A percentile compares a stretch with the other conserved stretches of the same genome.
Evolutionary conservation across 2,329 filamentous ascomycete genomes (phyloP).

Genomic region (Fusarium verrucosum): DNA sequence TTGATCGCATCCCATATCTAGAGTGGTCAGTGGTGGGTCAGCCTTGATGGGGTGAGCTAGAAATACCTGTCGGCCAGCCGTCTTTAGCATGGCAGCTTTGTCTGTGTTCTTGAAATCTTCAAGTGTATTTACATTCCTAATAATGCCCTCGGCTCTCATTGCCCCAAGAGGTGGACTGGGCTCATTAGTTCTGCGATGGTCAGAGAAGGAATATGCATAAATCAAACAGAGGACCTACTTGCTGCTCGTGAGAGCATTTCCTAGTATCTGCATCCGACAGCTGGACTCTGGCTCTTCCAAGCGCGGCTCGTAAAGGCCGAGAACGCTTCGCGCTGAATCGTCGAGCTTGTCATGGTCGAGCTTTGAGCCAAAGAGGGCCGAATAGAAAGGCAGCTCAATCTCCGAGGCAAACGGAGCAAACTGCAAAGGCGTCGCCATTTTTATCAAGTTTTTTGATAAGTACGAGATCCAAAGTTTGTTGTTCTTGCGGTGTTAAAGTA

Average conservation of each 20-base stretch:
- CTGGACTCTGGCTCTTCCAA: constrained; percentile 77
- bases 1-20: constrained; percentile 98
- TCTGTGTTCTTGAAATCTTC: constrained; percentile 91
- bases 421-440: constrained; percentile 64
- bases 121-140: constrained; percentile 95
- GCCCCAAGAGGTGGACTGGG: constrained; percentile 72
- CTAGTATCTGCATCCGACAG: constrained; percentile 89
- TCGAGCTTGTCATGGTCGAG: constrained; percentile 97
- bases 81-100: constrained; percentile 79
- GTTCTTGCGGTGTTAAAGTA: constrained; percentile 5
- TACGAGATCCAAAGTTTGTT: neutral
- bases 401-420: constrained; percentile 93
- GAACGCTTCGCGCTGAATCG: constrained; percentile 85
- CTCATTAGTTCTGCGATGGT: constrained; percentile 44
- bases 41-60: neutral
- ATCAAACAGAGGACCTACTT: constrained; percentile 66
- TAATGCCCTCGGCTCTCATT: constrained; percentile 89
- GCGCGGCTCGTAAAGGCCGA: constrained; percentile 89
- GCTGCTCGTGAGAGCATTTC: constrained; percentile 83
- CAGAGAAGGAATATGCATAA: constrained; percentile 32
- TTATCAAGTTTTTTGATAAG: constrained; percentile 34
- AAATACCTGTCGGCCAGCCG: constrained; percentile 78
- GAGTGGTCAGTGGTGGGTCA: constrained; percentile 23
- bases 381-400: constrained; percentile 95
- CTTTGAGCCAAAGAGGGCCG: constrained; percentile 89